Base-by-base conservation (phyloP, 2,329 filamentous ascomycete species). In the Myriosclerotinia curreyana region DNA sequence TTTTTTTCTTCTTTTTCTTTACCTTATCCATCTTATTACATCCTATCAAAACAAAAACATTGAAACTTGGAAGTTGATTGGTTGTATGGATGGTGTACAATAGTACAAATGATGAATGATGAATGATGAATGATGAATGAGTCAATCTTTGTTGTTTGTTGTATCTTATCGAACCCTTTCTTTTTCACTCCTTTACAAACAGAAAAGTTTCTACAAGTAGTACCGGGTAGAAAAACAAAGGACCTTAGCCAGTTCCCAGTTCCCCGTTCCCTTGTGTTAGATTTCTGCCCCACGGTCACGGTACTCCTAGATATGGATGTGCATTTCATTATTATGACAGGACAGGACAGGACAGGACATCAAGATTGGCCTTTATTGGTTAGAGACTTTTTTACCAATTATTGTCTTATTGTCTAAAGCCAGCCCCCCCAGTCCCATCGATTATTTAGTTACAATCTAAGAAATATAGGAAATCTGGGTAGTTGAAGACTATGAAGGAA, bases 201-300 rank as follows among this genome's bases (percentile, higher is more conserved):
- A n/a, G n/a, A n/a, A n/a, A n/a, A n/a, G n/a, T n/a, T n/a, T n/a
- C n/a, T n/a, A n/a, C n/a, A n/a, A n/a, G n/a, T n/a, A n/a, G n/a
- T n/a, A n/a, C n/a, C n/a, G n/a, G n/a, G n/a, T n/a, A n/a, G n/a
- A n/a, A n/a, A n/a, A n/a, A n/a, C n/a, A n/a, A n/a, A n/a, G n/a
- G n/a, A n/a, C n/a, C n/a, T n/a, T n/a, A n/a, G n/a, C n/a, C n/a
- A n/a, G n/a, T n/a, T n/a, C n/a, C n/a, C n/a, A n/a, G n/a, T n/a
- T n/a, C n/a, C n/a, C n/a, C n/a, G n/a, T n/a, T n/a, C n/a, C n/a
- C n/a, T n/a, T n/a, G n/a, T n/a, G n/a, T n/a, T 20, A 22, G 22
- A 55, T 31, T n/a, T 20, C 36, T 56, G 53, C 53, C 53, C 38
- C 53, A 56, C 40, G 40, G n/a, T n/a, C n/a, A n/a, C n/a, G n/a